phyloP scores from a whole-genome alignment of 768 basidiomycete genomes.

The Auricularia sp. region DNA sequence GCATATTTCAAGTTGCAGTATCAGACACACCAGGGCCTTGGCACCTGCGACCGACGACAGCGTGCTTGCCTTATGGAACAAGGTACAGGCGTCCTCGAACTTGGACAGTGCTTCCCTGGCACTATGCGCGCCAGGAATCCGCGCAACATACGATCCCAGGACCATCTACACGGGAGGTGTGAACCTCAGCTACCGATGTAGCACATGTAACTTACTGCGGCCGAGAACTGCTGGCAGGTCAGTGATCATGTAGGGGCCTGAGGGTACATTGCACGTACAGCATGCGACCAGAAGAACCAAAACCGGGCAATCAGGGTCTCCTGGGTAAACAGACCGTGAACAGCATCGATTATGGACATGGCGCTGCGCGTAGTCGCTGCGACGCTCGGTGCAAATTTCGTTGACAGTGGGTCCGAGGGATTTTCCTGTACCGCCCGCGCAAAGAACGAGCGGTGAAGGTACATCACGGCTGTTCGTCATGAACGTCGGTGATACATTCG shows the following conservation, averaged over 20 bases:
- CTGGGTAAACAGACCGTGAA: slow-evolving; percentile 58
- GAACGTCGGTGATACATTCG: background rate
- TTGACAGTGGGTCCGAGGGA: slow-evolving; percentile 62
- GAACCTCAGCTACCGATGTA: background rate
- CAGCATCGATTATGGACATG: slow-evolving; percentile 57
- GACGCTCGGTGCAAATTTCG: slow-evolving; percentile 65
- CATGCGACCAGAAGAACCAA: slow-evolving; percentile 42
- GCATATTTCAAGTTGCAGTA: background rate
- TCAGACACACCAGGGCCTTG: background rate
- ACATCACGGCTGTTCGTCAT: slow-evolving; percentile 42
- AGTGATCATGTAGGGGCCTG: background rate
- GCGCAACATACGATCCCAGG: background rate
- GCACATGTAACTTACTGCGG: background rate
- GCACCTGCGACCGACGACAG: background rate
- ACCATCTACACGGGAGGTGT: background rate
- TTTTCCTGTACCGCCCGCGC: slow-evolving; percentile 64
- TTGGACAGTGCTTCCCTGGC: background rate
- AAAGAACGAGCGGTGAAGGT: slow-evolving; percentile 65
- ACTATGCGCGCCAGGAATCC: background rate
- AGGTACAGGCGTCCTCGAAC: background rate
- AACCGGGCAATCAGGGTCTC: slow-evolving; percentile 53
- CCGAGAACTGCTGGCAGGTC: background rate
- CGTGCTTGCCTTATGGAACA: slow-evolving; percentile 1
- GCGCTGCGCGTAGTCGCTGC: slow-evolving; percentile 67
- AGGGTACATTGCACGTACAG: background rate